A percentile compares a stretch with the other conserved stretches of the same genome.
These are phyloP conservation scores for Thozetella sp. DNA, from an alignment of 495 filamentous ascomycete genomes.

Conservation along the genomic window DNA sequence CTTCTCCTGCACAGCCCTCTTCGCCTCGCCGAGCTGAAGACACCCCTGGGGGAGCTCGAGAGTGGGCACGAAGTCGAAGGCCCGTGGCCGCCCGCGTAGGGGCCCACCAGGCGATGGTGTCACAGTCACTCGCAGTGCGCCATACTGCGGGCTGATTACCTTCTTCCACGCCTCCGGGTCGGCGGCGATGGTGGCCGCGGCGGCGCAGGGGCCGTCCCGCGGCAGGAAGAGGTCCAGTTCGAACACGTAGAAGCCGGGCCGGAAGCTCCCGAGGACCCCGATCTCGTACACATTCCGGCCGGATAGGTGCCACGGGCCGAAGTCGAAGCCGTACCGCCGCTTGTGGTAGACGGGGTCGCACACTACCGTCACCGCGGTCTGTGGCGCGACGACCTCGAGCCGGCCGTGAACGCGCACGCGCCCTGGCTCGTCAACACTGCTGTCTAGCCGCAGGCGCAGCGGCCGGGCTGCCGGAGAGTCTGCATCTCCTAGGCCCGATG, in stretches of 20 bases:
- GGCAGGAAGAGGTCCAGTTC: background rate
- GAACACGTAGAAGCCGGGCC: background rate
- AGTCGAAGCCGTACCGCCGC: background rate
- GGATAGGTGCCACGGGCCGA: background rate
- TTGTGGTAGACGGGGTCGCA: background rate
- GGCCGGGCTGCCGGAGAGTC: too few species aligned
- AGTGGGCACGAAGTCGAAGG: background rate
- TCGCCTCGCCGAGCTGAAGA: background rate
- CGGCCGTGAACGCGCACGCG: too few species aligned
- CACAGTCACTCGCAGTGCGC: background rate
- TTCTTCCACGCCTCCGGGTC: background rate
- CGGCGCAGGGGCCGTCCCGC: too few species aligned
- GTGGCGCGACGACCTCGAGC: constrained; percentile 7
- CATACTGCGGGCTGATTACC: background rate
- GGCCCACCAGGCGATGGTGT: too few species aligned
- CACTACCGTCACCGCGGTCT: background rate
- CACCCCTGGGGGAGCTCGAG: background rate
- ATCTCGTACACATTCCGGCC: background rate
- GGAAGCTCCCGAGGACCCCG: background rate
- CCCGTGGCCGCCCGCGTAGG: too few species aligned
- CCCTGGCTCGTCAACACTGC: too few species aligned
- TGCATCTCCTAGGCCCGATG: too few species aligned
- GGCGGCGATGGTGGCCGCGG: too few species aligned
- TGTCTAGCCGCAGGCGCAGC: too few species aligned
- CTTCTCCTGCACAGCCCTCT: background rate